phyloP scores from a whole-genome alignment of 179 eudicot genomes.

The Amaranthus tricolor region DNA sequence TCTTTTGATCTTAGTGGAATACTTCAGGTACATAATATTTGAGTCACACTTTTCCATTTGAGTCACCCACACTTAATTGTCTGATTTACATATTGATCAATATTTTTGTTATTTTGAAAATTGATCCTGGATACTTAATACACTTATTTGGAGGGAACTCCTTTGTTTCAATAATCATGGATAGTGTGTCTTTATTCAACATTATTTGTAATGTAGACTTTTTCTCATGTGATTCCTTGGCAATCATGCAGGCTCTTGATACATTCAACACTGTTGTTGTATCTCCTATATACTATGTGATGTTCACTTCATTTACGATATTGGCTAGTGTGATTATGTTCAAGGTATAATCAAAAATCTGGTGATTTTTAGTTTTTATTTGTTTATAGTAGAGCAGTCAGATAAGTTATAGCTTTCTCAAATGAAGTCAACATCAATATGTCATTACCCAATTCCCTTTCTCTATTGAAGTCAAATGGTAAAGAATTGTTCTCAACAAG shows the following conservation, averaged over 20 bases:
- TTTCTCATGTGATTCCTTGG: not conserved
- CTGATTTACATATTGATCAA: too few species aligned
- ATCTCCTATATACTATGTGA: slow-evolving; percentile 71
- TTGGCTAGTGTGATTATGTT: slow-evolving; percentile 77
- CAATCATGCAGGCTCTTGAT: slow-evolving; percentile 61
- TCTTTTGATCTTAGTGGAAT: too few species aligned
- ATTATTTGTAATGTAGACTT: not conserved
- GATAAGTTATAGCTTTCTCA: not conserved
- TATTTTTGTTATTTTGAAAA: too few species aligned
- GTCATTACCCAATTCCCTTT: too few species aligned
- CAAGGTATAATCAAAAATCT: slow-evolving; percentile 49
- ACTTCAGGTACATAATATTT: too few species aligned
- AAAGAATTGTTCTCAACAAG: not conserved
- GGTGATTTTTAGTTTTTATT: not conserved
- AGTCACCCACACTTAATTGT: too few species aligned
- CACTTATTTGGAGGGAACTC: too few species aligned
- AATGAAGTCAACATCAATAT: not conserved
- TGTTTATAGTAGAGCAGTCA: not conserved
- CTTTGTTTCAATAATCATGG: too few species aligned
- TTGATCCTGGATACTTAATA: too few species aligned
- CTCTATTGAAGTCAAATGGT: too few species aligned
- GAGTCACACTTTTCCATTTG: too few species aligned
- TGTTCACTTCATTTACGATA: slow-evolving; percentile 69
- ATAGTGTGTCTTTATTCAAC: too few species aligned
- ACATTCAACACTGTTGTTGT: slow-evolving; percentile 75